Evolutionary conservation across 305 asterid genomes (phyloP).

Genomic region (Salvia sclarea): DNA sequence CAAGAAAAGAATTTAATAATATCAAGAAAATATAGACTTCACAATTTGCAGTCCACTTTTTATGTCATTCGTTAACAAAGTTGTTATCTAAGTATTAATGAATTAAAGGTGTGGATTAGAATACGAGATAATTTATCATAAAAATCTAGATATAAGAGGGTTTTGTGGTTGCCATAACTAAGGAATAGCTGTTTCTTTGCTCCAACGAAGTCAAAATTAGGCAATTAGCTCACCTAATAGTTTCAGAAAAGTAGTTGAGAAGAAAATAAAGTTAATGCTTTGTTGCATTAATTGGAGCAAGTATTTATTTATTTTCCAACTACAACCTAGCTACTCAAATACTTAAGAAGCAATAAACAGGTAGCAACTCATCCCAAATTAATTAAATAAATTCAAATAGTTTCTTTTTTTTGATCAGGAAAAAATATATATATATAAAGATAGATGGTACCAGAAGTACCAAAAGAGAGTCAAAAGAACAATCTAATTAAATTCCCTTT

Average conservation of each 20-base stretch:
- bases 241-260: slow-evolving; percentile 4
- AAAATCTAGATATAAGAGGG: not conserved
- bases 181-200: not conserved
- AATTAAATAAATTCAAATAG: not conserved
- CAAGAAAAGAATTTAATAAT: no score
- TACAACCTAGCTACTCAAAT: not conserved
- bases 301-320: not conserved
- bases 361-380: not conserved
- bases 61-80: no score
- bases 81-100: no score
- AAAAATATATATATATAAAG: no score
- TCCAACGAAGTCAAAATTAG: slow-evolving; percentile 19
- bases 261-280: not conserved
- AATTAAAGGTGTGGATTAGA: no score
- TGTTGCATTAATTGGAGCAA: not conserved
- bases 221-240: not conserved
- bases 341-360: not conserved
- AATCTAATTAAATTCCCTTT: no score
- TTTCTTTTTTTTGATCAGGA: no score
- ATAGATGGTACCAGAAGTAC: no score
- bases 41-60: no score
- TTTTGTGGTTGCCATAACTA: not conserved
- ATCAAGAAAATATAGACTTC: no score
- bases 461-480: no score
- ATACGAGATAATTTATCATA: not conserved